A percentile compares a stretch with the other conserved stretches of the same genome.
Conservation (phyloP, 345 rosid species). For the Psidium guajava region DNA sequence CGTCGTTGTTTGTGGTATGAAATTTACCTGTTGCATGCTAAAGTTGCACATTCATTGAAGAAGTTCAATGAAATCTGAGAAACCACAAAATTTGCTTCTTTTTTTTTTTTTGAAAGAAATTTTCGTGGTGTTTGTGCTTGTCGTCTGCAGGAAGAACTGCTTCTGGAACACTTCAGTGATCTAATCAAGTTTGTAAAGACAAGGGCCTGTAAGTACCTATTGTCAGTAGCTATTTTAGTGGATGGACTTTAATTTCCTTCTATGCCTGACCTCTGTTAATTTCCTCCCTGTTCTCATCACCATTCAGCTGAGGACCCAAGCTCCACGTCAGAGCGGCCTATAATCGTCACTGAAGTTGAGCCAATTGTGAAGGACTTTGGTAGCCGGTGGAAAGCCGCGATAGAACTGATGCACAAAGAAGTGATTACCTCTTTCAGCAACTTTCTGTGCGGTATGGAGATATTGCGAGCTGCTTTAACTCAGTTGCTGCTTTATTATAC, state of each 20-base stretch:
- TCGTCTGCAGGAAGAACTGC: conserved; percentile 71
- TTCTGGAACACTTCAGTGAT: conserved; percentile 83
- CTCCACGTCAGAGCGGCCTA: conserved; percentile 49
- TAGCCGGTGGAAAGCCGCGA: conserved; percentile 86
- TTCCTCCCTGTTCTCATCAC: not conserved
- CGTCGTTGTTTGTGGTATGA: conserved; percentile 77
- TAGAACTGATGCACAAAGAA: conserved; percentile 97
- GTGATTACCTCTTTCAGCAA: conserved; percentile 97
- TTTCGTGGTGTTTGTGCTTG: not conserved
- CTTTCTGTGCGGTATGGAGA: conserved; percentile 95
- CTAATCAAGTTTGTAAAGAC: conserved; percentile 84
- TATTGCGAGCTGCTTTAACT: conserved; percentile 88
- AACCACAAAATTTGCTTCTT: not conserved
- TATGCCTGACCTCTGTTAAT: not conserved
- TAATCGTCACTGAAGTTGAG: conserved; percentile 71
- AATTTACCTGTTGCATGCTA: not conserved
- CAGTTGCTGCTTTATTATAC: conserved; percentile 91
- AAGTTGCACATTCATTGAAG: not conserved
- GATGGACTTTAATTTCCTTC: not conserved
- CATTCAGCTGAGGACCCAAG: conserved; percentile 56
- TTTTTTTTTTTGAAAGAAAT: not conserved
- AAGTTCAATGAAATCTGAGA: not conserved
- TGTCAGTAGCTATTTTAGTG: not conserved
- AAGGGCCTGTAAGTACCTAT: conserved; percentile 61
- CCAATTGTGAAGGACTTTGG: conserved; percentile 80